Conservation (phyloP, 2,329 filamentous ascomycete species). For the Stagonosporopsis vannaccii region DNA sequence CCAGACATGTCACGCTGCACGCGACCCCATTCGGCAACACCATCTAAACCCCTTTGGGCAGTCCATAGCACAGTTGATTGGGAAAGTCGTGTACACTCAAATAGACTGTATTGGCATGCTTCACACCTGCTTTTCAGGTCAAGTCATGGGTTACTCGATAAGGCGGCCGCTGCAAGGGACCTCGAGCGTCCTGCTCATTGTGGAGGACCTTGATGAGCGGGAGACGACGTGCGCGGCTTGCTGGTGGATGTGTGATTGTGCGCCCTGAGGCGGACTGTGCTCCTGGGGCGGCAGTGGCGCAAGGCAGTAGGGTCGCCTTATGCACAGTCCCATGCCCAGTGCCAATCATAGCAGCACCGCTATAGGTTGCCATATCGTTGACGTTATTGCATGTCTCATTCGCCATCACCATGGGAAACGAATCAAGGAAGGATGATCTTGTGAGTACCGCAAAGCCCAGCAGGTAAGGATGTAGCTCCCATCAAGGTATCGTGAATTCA, state of each 20-base stretch:
- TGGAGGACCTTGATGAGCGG: background rate
- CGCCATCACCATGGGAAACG: background rate
- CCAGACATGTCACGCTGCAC: slow-evolving; percentile 13
- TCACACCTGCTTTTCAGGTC: background rate
- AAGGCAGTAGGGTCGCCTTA: slow-evolving; percentile 6
- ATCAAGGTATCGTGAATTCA: slow-evolving; percentile 17
- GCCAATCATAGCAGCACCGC: background rate
- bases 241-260: background rate
- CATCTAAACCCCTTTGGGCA: slow-evolving; percentile 4
- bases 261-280: slow-evolving; percentile 1
- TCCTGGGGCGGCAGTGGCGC: slow-evolving; percentile 16
- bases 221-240: background rate
- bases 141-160: background rate
- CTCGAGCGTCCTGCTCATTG: background rate
- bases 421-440: background rate
- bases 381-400: background rate
- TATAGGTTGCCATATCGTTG: background rate
- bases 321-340: background rate
- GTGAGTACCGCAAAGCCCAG: background rate
- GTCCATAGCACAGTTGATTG: slow-evolving; percentile 5
- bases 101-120: background rate
- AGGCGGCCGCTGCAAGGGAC: background rate
- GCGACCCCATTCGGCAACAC: background rate
- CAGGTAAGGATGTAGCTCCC: slow-evolving; percentile 7
- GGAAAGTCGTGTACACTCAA: background rate